Evolutionary conservation across 2,329 filamentous ascomycete species (phyloP).

Genomic region (Trichophyton rubrum): DNA sequence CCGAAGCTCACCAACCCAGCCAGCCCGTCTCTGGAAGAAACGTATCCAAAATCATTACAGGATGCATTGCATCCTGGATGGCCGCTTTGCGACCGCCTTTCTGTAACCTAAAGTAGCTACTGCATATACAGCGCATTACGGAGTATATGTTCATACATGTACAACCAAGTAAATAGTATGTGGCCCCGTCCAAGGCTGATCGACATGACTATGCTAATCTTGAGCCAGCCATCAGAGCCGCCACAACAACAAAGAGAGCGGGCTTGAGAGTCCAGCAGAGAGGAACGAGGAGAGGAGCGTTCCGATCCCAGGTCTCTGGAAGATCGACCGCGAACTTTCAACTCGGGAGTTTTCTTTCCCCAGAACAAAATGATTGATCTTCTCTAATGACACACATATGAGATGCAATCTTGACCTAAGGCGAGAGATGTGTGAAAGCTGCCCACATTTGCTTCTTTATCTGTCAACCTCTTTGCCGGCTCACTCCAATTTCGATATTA

Average conservation of each 20-base stretch:
- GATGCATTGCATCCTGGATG: not conserved
- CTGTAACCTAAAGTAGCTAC: not conserved
- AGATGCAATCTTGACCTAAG: not conserved
- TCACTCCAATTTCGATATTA: not conserved
- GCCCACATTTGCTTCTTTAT: not conserved
- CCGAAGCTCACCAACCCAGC: not conserved
- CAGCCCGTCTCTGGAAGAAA: not conserved
- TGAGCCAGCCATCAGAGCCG: not conserved
- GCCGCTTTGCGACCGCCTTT: not conserved
- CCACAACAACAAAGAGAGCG: not conserved
- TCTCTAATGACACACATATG: not conserved
- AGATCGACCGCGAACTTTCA: conserved; percentile 1
- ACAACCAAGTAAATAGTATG: conserved; percentile 1
- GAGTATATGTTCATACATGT: not conserved
- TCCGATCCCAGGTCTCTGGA: conserved; percentile 1
- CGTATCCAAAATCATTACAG: not conserved
- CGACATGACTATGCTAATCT: not conserved
- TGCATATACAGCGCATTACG: not conserved
- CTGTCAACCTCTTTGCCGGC: not conserved
- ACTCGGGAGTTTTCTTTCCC: not conserved
- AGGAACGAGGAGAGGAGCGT: not conserved
- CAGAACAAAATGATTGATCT: not conserved
- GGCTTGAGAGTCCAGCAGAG: not conserved
- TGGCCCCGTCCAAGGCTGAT: not conserved
- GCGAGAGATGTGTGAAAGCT: not conserved